Evolutionary conservation across 2,329 filamentous ascomycete species (phyloP).

Genomic region (Fonsecaea multimorphosa): DNA sequence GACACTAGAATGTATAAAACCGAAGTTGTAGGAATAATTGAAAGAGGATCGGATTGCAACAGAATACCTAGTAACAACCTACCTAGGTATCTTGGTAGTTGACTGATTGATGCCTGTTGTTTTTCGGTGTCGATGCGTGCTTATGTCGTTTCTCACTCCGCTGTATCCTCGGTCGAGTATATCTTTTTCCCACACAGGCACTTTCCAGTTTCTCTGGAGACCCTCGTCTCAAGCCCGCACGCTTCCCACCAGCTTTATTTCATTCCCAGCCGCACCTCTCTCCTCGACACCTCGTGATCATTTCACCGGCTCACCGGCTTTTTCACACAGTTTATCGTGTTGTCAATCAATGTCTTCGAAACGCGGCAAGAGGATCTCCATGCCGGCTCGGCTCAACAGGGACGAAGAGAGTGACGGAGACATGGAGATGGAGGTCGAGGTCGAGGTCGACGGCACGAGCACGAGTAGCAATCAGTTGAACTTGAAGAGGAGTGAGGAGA

Average conservation of each 20-base stretch:
- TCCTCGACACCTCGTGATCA: no score
- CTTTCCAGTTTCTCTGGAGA: no score
- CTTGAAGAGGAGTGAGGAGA: slow-evolving; percentile 19
- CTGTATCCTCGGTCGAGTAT: no score
- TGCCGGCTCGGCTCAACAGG: not conserved
- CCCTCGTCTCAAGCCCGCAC: no score
- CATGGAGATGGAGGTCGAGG: no score
- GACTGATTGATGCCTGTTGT: not conserved
- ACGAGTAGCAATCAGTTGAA: not conserved
- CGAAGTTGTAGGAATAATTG: not conserved
- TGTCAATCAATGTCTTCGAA: not conserved
- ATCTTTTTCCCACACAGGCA: not conserved
- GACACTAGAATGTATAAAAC: not conserved
- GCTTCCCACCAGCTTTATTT: no score
- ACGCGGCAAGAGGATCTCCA: not conserved
- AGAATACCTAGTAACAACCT: no score
- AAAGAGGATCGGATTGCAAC: not conserved
- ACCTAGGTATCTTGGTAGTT: no score
- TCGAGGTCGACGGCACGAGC: slow-evolving; percentile 4
- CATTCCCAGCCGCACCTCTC: no score
- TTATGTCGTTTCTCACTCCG: not conserved
- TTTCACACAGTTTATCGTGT: no score
- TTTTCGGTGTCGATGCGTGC: not conserved
- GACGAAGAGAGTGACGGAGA: not conserved
- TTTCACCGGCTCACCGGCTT: no score